Percentiles rank a stretch among this genome's conserved stretches.
Evolutionary conservation across 2,329 filamentous ascomycete genomes (phyloP).

Genomic region (Sporothrix variecibatus): DNA sequence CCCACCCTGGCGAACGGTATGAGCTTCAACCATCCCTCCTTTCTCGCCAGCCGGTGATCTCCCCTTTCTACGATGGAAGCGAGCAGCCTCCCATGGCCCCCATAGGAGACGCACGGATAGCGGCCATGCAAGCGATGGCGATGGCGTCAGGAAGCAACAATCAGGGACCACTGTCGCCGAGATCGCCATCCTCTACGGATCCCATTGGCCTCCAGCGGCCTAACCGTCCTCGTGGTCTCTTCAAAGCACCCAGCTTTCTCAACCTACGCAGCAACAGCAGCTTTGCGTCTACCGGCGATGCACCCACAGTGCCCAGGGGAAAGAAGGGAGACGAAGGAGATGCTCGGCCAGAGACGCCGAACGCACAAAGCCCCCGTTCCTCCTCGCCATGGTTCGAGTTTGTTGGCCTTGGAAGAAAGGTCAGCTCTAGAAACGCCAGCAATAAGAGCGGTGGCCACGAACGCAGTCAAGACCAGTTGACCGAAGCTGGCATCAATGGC

Average conservation of each 20-base stretch:
- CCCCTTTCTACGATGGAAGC: neutral
- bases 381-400: conserved; percentile 3
- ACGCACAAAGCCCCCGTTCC: neutral
- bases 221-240: conserved; percentile 14
- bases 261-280: conserved; percentile 28
- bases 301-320: neutral
- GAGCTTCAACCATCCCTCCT: neutral
- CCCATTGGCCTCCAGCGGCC: neutral
- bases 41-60: neutral
- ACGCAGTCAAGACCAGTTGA: neutral
- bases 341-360: neutral
- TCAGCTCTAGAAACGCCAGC: neutral
- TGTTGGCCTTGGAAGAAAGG: neutral
- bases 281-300: neutral
- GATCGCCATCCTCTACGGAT: neutral
- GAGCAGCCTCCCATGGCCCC: neutral
- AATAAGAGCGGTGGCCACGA: neutral
- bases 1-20: neutral
- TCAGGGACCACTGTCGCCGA: neutral
- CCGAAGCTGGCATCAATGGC: neutral
- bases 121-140: conserved; percentile 3
- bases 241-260: conserved; percentile 33
- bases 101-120: neutral
- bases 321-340: neutral
- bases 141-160: neutral